Base-by-base conservation (phyloP, 805 yeast species). In the Jamesozyma hellenica region DNA sequence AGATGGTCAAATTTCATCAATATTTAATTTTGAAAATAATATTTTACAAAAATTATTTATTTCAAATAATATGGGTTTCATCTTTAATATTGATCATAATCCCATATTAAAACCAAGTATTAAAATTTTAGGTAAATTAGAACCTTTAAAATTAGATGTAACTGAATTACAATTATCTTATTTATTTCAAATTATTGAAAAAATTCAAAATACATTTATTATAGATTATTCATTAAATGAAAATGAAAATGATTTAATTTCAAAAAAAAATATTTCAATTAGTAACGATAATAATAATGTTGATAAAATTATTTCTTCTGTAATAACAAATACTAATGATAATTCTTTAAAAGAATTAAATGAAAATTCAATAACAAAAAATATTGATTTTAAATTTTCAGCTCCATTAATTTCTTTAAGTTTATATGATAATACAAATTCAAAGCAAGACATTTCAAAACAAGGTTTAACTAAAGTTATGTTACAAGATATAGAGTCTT, bases 101-200 rank as follows among this genome's bases (percentile, higher is more conserved):
- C 80, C 74, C 12, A 63, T 61, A 2, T 40, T 48, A 3, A 51
- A 67, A 2, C 79, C 94, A 0, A 61, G 72, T 0, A 64, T 76
- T 26, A 60, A 61, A 1, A 63, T 83, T 0, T 48, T 51, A 0
- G 88, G 94, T 17, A 61, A 66, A 13, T 67, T 83, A 48, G 74
- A 81, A 1, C 46, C 48, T 19, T 36, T 54, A 10, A 73, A 75
- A 33, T 66, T 84, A 47, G 67, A 71, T 23, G 58, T 86, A 42
- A 82, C 94, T 0, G 95, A 88, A 49, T 56, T 74, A 27, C 96
- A 88, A 55, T 63, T 81, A 25, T 62, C 67, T 13, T 77, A 74
- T 47, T 51, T 86, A 34, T 51, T 75, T 49, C 61, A 70, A n/a
- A 61, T 86, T 36, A 62, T 72, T 2, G 74, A 71, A 34, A 68